Percentiles rank a stretch among this genome's conserved stretches.
phyloP scores from a whole-genome alignment of 192 early-diverging fungal genomes.

The Coemansia sp. region DNA sequence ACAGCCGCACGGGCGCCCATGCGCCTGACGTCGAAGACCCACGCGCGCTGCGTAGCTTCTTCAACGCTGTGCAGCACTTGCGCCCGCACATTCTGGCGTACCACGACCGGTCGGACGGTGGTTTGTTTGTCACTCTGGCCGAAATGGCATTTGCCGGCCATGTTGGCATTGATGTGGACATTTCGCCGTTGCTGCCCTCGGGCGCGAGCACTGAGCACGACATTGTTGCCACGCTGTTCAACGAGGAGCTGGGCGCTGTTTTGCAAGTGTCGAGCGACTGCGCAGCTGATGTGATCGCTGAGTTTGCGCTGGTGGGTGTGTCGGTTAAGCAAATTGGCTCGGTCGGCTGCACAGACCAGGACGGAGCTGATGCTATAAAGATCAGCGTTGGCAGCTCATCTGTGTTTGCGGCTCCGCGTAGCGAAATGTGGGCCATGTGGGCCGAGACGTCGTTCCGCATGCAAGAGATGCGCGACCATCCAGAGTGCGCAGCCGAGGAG shows the following conservation, averaged over 20 bases:
- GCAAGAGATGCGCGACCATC: conserved; percentile 88
- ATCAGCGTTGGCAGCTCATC: conserved; percentile 42
- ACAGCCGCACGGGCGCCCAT: conserved; percentile 69
- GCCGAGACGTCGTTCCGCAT: conserved; percentile 88
- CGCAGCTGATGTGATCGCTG: conserved; percentile 54
- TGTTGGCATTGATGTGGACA: conserved; percentile 73
- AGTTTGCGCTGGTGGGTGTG: conserved; percentile 52
- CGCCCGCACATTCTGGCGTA: conserved; percentile 76
- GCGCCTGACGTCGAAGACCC: conserved; percentile 87
- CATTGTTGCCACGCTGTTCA: conserved; percentile 72
- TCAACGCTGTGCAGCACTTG: conserved; percentile 65
- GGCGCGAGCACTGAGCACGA: conserved; percentile 42
- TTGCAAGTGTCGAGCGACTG: conserved; percentile 74
- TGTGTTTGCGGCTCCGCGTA: conserved; percentile 63
- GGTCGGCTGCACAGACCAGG: conserved; percentile 26
- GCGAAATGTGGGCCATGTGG: conserved; percentile 81
- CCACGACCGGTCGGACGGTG: conserved; percentile 99
- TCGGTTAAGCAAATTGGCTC: conserved; percentile 60
- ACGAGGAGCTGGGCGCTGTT: conserved; percentile 97
- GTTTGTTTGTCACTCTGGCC: conserved; percentile 83
- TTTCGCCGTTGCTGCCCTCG: conserved; percentile 39
- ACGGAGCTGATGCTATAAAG: conserved; percentile 52
- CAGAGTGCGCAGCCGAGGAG: conserved; percentile 81
- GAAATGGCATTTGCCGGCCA: conserved; percentile 99
- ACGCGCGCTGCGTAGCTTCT: conserved; percentile 70